A percentile compares a stretch with the other conserved stretches of the same genome.
phyloP scores from a whole-genome alignment of 176 grass and related monocot genomes.

The Musa itinerans region DNA sequence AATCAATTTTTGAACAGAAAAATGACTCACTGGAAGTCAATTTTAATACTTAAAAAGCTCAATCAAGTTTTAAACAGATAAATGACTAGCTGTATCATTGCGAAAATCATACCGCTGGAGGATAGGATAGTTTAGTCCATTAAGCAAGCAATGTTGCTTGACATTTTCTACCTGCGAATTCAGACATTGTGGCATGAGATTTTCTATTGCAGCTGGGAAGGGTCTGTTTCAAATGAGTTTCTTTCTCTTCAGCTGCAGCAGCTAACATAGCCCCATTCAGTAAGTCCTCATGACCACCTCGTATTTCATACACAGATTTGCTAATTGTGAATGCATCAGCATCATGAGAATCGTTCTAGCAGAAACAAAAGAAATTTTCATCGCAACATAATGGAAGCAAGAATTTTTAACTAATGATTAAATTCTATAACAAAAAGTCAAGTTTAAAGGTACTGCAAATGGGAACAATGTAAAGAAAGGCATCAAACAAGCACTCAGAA shows the following conservation, averaged over 20 bases:
- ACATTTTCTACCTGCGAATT: background rate
- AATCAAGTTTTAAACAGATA: background rate
- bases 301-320: slow-evolving; percentile 51
- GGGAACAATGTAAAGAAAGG: background rate
- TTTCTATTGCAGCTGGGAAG: slow-evolving; percentile 41
- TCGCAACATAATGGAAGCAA: background rate
- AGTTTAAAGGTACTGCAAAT: slow-evolving; percentile 3
- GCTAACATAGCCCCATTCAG: slow-evolving; percentile 65
- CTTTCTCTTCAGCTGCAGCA: slow-evolving; percentile 79
- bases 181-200: background rate
- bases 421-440: no score
- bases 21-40: background rate
- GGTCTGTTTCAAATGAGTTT: slow-evolving; percentile 74
- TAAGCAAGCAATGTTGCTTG: slow-evolving; percentile 9
- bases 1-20: background rate
- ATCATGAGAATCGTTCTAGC: slow-evolving; percentile 33
- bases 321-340: slow-evolving; percentile 50
- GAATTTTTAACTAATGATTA: background rate
- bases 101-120: slow-evolving; percentile 1
- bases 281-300: slow-evolving; percentile 57
- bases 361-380: background rate
- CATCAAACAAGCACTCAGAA: no score
- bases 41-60: background rate
- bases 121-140: slow-evolving; percentile 8
- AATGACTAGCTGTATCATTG: background rate